Evolutionary conservation across 192 early-diverging fungal genomes (phyloP), one percentile per base, ranked within the genome.

Genomic region (Umbelopsis sp.): DNA sequence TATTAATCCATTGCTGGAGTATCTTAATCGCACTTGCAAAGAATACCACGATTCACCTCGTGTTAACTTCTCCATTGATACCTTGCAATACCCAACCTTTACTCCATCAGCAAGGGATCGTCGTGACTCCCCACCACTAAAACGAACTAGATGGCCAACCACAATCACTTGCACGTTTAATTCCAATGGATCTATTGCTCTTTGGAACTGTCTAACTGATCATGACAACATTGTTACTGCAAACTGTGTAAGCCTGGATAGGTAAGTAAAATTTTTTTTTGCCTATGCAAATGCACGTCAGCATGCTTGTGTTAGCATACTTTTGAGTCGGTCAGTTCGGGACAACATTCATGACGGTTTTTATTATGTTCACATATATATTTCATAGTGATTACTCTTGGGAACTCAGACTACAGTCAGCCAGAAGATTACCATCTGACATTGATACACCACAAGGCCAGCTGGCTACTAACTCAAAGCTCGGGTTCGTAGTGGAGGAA

Each of bases 141-240:
- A 79, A 0, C 41, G 44, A 25, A 38, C 68, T 9, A 70, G 45
- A 70, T 76, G 67, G 45, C 45, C 14, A 11, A 80, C 79, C 0
- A 43, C 45, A 2, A 14, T 76, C 7, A 73, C 66, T 4, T 62
- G 53, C 5, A 69, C 45, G 14, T 81, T 81, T 34, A 81, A 69
- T 7, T 38, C 44, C 0, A 79, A 83, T 10, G 80, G 74, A 12
- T 70, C 78, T 26, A 47, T 71, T 44, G 70, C 65, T 16, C 41
- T 81, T 45, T 84, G 82, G 82, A 77, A 73, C 36, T 78, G 74
- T 7, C 34, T 81, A n/a, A 77, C 72, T 0, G 34, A 81, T 36
- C 69, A 69, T 16, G 49, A 72, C 9, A 65, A 76, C 14, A 16
- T 84, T 17, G 59, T 84, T 1, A 47, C 45, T 1, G 65, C 74